These are phyloP conservation scores for Tothia fuscella DNA, from an alignment of 2,329 filamentous ascomycete species.

Conservation along the genomic window DNA sequence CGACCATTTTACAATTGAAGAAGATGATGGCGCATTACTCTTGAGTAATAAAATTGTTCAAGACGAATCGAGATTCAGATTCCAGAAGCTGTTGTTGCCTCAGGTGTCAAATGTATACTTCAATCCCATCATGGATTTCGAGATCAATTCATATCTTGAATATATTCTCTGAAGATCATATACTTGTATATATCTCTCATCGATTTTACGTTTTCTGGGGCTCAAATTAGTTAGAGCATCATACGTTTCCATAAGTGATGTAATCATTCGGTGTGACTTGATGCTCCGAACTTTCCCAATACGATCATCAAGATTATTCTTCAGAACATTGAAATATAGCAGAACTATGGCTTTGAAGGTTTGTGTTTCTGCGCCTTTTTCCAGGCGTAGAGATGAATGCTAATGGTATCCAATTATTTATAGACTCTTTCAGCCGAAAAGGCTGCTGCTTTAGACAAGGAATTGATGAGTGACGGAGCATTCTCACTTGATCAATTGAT, in stretches of 20 bases:
- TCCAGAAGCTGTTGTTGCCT: too few species aligned
- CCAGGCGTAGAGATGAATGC: neutral
- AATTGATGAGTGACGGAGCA: constrained; percentile 75
- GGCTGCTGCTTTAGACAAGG: constrained; percentile 78
- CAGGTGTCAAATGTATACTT: too few species aligned
- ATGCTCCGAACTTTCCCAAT: neutral
- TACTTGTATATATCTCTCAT: too few species aligned
- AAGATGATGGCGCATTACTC: neutral
- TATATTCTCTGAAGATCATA: too few species aligned
- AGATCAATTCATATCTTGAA: too few species aligned
- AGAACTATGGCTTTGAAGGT: constrained; percentile 3
- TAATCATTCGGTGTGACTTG: too few species aligned
- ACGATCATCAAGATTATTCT: neutral
- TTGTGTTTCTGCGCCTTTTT: neutral
- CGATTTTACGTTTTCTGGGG: too few species aligned
- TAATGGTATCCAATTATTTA: constrained; percentile 1
- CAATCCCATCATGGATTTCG: too few species aligned
- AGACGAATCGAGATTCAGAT: neutral
- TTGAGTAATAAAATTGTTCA: neutral
- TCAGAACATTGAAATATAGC: neutral
- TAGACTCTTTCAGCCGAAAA: constrained; percentile 81
- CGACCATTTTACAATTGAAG: constrained; percentile 55
- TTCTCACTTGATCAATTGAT: constrained; percentile 96
- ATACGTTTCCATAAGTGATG: too few species aligned
- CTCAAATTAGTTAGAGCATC: too few species aligned